These are phyloP conservation scores for Friedmanniomyces simplex DNA, from an alignment of 495 filamentous ascomycete genomes.

Conservation along the genomic window DNA sequence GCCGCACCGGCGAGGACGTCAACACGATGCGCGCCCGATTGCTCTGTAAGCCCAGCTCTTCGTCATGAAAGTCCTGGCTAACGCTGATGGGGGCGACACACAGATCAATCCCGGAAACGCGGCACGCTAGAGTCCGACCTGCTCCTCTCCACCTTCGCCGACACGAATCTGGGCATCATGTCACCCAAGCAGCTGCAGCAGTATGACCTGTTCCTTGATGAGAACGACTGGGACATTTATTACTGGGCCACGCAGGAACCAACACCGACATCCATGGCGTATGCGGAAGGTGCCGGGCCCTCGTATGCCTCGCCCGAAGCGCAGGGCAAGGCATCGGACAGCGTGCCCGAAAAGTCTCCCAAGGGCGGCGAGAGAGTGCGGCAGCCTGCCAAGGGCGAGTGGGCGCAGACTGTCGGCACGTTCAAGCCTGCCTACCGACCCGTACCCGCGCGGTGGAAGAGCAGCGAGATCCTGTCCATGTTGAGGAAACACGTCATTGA, in stretches of 20 bases:
- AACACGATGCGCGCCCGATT: constrained; percentile 79
- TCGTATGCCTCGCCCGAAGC: constrained; percentile 28
- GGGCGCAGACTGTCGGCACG: constrained; percentile 90
- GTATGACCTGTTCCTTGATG: constrained; percentile 91
- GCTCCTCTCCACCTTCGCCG: constrained; percentile 89
- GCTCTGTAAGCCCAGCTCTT: constrained; percentile 56
- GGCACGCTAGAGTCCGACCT: constrained; percentile 94
- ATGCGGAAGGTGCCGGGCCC: constrained; percentile 29
- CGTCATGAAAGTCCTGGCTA: background rate
- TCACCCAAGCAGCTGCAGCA: constrained; percentile 58
- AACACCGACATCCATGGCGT: constrained; percentile 36
- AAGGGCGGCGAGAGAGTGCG: constrained; percentile 13
- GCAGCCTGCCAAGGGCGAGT: constrained; percentile 55
- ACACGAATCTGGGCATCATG: constrained; percentile 66
- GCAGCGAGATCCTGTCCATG: constrained; percentile 65
- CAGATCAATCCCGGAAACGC: constrained; percentile 94
- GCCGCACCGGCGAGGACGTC: constrained; percentile 66
- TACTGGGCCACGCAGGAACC: constrained; percentile 98
- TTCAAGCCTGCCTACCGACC: constrained; percentile 91
- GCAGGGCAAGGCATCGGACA: constrained; percentile 26
- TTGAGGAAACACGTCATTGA: constrained; percentile 66
- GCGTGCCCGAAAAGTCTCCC: constrained; percentile 17
- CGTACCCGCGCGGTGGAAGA: constrained; percentile 73
- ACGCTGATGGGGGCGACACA: constrained; percentile 5
- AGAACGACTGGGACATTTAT: constrained; percentile 99